These are phyloP conservation scores for Rhizopus microsporus DNA, from an alignment of 371 early-diverging fungal species.

Conservation along the genomic window DNA sequence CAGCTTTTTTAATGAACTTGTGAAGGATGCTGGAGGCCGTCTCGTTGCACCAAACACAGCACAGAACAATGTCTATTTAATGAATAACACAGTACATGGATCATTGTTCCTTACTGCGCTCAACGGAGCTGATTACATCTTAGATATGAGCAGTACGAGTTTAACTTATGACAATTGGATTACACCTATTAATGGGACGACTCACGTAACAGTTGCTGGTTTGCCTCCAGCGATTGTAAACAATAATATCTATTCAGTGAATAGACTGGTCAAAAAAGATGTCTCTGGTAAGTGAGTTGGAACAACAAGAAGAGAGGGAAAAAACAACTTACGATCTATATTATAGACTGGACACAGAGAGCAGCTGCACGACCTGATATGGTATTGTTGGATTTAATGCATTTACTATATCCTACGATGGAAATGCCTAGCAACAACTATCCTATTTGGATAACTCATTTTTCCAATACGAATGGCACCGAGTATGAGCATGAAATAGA, in stretches of 20 bases:
- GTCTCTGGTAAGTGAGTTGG: conserved; percentile 12
- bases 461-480: not conserved
- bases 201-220: not conserved
- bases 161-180: conserved; percentile 11
- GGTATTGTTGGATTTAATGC: conserved; percentile 24
- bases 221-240: conserved; percentile 9
- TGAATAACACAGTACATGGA: not conserved
- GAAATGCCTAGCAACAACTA: not conserved
- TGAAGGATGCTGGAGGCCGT: conserved; percentile 22
- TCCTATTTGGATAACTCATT: conserved; percentile 17
- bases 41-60: conserved; percentile 5
- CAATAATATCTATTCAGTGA: conserved; percentile 8
- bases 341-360: conserved; percentile 41
- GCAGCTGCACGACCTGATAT: conserved; percentile 47
- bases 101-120: not conserved
- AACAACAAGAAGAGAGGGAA: not conserved
- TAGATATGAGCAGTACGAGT: conserved; percentile 12
- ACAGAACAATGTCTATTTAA: conserved; percentile 1
- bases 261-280: conserved; percentile 13
- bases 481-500: not conserved
- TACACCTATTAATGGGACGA: not conserved
- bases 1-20: conserved; percentile 19
- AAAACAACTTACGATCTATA: not conserved
- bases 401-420: conserved; percentile 7
- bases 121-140: conserved; percentile 9